Conservation (phyloP, 495 filamentous ascomycete genomes). For the Aspergillus egyptiacus region DNA sequence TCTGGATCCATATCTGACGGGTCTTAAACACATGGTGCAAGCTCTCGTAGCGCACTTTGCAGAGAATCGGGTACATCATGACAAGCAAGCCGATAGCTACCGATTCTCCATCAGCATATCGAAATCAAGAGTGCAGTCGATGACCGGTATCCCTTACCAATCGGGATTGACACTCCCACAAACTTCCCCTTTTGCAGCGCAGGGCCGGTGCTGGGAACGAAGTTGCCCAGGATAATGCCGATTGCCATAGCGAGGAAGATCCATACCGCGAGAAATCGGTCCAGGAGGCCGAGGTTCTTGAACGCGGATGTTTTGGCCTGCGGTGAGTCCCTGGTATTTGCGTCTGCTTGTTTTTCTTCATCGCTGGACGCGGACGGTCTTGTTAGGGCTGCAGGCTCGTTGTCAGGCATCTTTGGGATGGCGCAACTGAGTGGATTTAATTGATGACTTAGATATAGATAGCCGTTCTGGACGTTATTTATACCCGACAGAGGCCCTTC, state of each 20-base stretch:
- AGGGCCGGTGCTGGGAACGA: constrained; percentile 54
- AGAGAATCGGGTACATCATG: constrained; percentile 95
- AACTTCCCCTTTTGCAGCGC: constrained; percentile 67
- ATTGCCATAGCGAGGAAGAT: constrained; percentile 79
- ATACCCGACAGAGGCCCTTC: neutral
- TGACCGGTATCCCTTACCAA: constrained; percentile 45
- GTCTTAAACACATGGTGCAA: constrained; percentile 58
- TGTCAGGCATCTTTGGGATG: neutral
- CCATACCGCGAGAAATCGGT: constrained; percentile 76
- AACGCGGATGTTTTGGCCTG: constrained; percentile 29
- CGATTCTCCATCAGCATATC: neutral
- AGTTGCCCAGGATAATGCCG: constrained; percentile 75
- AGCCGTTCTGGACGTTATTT: neutral
- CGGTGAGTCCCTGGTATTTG: neutral
- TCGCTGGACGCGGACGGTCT: neutral
- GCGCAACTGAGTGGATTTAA: neutral
- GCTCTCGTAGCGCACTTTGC: constrained; percentile 82
- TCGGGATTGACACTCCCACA: constrained; percentile 67
- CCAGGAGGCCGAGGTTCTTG: constrained; percentile 58
- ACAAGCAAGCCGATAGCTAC: constrained; percentile 75
- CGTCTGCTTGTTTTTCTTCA: neutral
- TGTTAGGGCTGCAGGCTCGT: neutral
- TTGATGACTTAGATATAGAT: neutral
- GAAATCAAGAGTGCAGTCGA: neutral
- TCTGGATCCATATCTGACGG: constrained; percentile 67